Percentiles rank a stretch among this genome's conserved stretches.
These are phyloP conservation scores for Coemansia guatemalensis DNA, from an alignment of 192 early-diverging fungal genomes.

Conservation along the genomic window DNA sequence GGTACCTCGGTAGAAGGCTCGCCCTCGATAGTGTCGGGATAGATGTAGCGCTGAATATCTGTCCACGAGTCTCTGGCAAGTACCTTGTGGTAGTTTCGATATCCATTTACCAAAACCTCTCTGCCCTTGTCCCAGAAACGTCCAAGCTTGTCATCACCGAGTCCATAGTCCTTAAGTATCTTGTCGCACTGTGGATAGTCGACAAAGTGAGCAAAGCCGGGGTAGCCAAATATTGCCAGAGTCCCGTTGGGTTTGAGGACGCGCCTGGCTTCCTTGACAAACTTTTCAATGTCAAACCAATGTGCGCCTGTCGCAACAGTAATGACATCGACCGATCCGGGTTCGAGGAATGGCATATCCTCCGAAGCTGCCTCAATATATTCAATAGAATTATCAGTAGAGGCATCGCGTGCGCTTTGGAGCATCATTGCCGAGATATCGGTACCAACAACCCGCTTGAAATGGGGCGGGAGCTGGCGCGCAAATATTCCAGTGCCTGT, in stretches of 20 bases:
- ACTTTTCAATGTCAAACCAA: constrained; percentile 38
- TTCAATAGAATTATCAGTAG: constrained; percentile 6
- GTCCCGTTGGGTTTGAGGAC: constrained; percentile 48
- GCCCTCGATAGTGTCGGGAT: constrained; percentile 15
- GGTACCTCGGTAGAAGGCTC: constrained; percentile 17
- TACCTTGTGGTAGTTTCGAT: constrained; percentile 25
- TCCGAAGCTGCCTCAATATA: constrained; percentile 39
- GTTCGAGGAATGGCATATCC: constrained; percentile 17
- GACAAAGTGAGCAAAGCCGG: constrained; percentile 30
- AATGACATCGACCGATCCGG: constrained; percentile 35
- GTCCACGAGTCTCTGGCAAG: constrained; percentile 16
- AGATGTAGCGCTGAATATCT: constrained; percentile 21
- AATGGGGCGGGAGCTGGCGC: constrained; percentile 24
- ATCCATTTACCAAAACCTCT: constrained; percentile 24
- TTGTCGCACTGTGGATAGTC: constrained; percentile 48
- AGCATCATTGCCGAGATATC: constrained; percentile 50
- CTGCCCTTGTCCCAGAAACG: constrained; percentile 21
- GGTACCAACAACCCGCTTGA: constrained; percentile 29
- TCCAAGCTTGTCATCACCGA: constrained; percentile 4
- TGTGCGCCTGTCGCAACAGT: constrained; percentile 48
- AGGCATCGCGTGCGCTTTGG: constrained; percentile 27
- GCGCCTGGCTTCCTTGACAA: constrained; percentile 33
- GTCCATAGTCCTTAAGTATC: constrained; percentile 31
- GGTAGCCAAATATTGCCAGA: constrained; percentile 48
- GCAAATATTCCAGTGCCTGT: constrained; percentile 54